A percentile compares a stretch with the other conserved stretches of the same genome.
These are phyloP conservation scores for Cinnamomum chago DNA, from an alignment of 164 flowering plant genomes.

Conservation along the genomic window DNA sequence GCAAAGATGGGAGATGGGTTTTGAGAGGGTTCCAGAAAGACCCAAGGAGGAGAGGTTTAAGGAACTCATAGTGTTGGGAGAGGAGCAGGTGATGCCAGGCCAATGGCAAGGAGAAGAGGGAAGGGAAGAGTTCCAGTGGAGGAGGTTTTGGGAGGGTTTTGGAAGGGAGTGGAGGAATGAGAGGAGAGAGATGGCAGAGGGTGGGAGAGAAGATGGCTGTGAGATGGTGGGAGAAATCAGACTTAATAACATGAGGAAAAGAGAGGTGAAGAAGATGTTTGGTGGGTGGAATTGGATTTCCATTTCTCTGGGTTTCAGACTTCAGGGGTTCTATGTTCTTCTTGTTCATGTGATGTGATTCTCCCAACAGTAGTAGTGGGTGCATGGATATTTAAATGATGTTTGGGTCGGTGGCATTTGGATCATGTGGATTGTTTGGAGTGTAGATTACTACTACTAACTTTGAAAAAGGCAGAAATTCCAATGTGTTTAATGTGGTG, in stretches of 20 bases:
- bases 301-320: no score
- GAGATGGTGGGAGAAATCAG: background rate
- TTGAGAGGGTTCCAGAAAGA: slow-evolving; percentile 1
- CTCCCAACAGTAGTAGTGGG: no score
- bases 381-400: no score
- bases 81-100: slow-evolving; percentile 10
- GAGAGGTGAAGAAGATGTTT: background rate
- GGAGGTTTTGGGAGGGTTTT: slow-evolving; percentile 4
- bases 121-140: slow-evolving; percentile 2
- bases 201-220: background rate
- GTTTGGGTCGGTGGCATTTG: no score
- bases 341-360: no score
- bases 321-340: no score
- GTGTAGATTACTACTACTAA: no score
- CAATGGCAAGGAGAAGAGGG: slow-evolving; percentile 7
- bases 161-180: slow-evolving; percentile 8
- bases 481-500: no score
- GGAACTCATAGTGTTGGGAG: slow-evolving; percentile 3
- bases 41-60: slow-evolving; percentile 13
- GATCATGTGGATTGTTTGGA: no score
- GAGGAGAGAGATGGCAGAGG: slow-evolving; percentile 2
- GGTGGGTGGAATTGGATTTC: no score
- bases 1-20: slow-evolving; percentile 9
- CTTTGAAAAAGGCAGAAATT: no score
- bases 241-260: background rate